Evolutionary conservation across 2,329 filamentous ascomycete species (phyloP), one percentile per base, ranked within the genome.

Genomic region (Cladosporium sp.): DNA sequence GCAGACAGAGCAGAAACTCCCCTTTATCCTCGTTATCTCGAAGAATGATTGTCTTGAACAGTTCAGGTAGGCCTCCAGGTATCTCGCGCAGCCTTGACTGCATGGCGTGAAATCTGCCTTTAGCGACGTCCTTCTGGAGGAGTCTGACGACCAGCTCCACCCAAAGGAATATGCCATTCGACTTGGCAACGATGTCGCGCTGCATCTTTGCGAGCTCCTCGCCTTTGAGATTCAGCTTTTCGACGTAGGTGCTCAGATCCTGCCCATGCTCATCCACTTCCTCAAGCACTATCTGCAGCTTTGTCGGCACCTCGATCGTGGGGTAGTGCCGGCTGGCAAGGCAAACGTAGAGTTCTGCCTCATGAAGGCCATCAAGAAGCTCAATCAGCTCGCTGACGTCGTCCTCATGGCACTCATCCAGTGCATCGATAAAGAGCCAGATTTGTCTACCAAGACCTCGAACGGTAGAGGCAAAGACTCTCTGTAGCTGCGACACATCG

Each of bases 31-130:
- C 32, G 0, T 49, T 15, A 45, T 84, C 79, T 13, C 77, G 68
- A 0, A 83, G 50, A 12, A 50, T 13, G 0, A 83, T 77, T 13
- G 78, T 64, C 2, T 65, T 67, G 52, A 85, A 83, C 0, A 84
- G 57, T 0, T 75, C 65, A 29, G 68, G 59, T 0, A 84, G 63
- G 0, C 66, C 65, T 6, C 45, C 43, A 0, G 73, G 75, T 29
- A 75, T 67, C 22, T 74, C 67, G 7, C 59, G 17, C 1, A 78
- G 61, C 51, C 60, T 63, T 49, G 62, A 53, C 18, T 59, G 55
- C 4, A 76, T 48, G 0, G 52, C 54, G 17, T 63, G 55, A 0
- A 69, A 54, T 0, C 61, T 57, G 17, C 70, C 64, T 2, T 56
- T 20, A 7, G 59, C 58, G 50, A 61, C 68, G 52, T 73, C 71